phyloP scores from a whole-genome alignment of 441 rosid species.

The Gossypium lobatum region DNA sequence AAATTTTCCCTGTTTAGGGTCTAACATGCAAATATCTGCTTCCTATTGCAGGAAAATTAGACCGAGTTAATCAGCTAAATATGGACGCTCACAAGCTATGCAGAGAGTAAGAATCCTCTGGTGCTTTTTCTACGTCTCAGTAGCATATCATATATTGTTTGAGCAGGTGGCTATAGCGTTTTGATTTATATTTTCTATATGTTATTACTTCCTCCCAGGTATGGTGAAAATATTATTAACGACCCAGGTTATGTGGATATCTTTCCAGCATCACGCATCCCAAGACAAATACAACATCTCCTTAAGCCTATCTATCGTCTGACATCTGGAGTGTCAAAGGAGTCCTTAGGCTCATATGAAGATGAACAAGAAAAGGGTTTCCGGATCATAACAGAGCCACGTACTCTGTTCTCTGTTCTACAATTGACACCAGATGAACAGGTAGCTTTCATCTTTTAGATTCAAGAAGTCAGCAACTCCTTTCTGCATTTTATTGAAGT shows the following conservation, averaged over 20 bases:
- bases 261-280: slow-evolving; percentile 68
- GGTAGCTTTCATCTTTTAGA: slow-evolving; percentile 34
- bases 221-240: slow-evolving; percentile 58
- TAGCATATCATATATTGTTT: slow-evolving; percentile 1
- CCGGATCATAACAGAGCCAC: slow-evolving; percentile 58
- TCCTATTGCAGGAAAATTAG: slow-evolving; percentile 63
- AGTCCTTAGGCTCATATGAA: slow-evolving; percentile 30
- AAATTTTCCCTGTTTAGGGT: slow-evolving; percentile 11
- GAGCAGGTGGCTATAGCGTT: slow-evolving; percentile 4
- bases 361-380: slow-evolving; percentile 53
- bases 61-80: slow-evolving; percentile 69
- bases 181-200: slow-evolving; percentile 13
- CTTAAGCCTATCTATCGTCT: slow-evolving; percentile 48
- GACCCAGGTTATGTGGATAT: slow-evolving; percentile 86
- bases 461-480: slow-evolving; percentile 2
- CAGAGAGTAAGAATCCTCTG: slow-evolving; percentile 53
- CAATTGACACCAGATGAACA: slow-evolving; percentile 76
- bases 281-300: slow-evolving; percentile 62
- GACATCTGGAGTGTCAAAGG: slow-evolving; percentile 30
- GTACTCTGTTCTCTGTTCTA: slow-evolving; percentile 54
- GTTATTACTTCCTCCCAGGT: slow-evolving; percentile 40
- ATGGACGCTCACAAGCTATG: slow-evolving; percentile 54
- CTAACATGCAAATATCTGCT: slow-evolving; percentile 15
- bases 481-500: slow-evolving; percentile 9
- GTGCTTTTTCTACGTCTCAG: slow-evolving; percentile 1